These are phyloP conservation scores for Citrus mangshanensis DNA, from an alignment of 345 rosid genomes.

Conservation along the genomic window DNA sequence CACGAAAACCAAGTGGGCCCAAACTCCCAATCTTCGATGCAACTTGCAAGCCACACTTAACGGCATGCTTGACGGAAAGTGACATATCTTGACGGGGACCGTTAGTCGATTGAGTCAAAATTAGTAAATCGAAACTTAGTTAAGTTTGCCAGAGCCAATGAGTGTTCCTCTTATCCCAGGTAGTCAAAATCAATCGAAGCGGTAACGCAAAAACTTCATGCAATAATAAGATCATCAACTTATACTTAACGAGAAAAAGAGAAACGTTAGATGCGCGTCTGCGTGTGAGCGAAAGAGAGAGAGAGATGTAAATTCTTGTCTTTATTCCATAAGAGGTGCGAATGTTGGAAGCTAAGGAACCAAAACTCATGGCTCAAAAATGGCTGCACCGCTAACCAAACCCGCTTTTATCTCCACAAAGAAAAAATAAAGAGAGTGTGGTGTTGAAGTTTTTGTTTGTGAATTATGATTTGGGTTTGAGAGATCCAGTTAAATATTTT, in stretches of 20 bases:
- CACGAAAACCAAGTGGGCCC: constrained; percentile 29
- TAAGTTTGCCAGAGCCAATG: background rate
- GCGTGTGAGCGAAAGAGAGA: background rate
- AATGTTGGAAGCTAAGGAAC: constrained; percentile 80
- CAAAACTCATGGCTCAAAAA: constrained; percentile 47
- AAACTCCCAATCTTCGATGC: constrained; percentile 12
- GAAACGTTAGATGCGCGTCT: constrained; percentile 9
- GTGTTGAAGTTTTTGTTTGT: constrained; percentile 1
- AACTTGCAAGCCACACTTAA: background rate
- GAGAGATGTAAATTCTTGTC: constrained; percentile 40
- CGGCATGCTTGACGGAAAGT: constrained; percentile 34
- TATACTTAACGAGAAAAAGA: background rate
- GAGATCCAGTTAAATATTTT: too few relatives aligned
- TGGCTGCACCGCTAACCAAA: constrained; percentile 58
- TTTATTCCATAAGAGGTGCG: constrained; percentile 51
- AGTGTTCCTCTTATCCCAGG: background rate
- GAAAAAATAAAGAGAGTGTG: background rate
- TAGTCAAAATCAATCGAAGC: background rate
- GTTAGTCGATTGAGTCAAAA: constrained; percentile 1
- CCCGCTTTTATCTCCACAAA: background rate
- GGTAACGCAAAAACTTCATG: background rate
- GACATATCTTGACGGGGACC: constrained; percentile 4
- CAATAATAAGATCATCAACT: background rate
- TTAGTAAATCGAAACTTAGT: background rate
- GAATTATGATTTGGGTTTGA: background rate